A percentile compares a stretch with the other conserved stretches of the same genome.
Evolutionary conservation across 495 filamentous ascomycete genomes (phyloP).

Genomic region (Rusavskia elegans): DNA sequence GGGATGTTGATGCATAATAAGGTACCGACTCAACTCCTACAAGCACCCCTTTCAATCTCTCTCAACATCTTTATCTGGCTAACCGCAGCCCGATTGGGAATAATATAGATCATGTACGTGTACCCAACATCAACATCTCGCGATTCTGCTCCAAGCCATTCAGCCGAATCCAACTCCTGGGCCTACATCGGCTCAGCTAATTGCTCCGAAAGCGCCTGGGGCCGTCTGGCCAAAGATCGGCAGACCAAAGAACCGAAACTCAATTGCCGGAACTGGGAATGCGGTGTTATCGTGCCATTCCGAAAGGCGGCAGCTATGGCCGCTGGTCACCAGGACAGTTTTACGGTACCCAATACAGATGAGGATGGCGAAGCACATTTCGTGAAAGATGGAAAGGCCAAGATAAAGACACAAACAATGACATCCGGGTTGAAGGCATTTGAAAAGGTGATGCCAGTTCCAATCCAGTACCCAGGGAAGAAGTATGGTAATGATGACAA

Average conservation of each 20-base stretch:
- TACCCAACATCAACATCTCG: conserved; percentile 27
- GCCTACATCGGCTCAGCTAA: conserved; percentile 90
- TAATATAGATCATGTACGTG: conserved; percentile 45
- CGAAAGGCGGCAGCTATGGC: too few relatives aligned
- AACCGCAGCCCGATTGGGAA: not conserved
- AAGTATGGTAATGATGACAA: too few relatives aligned
- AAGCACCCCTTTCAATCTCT: too few relatives aligned
- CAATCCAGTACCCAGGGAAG: too few relatives aligned
- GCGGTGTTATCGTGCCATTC: conserved; percentile 61
- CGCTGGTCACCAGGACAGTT: too few relatives aligned
- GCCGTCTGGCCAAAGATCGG: conserved; percentile 53
- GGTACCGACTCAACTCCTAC: conserved; percentile 13
- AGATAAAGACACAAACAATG: too few relatives aligned
- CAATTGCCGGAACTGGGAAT: conserved; percentile 91
- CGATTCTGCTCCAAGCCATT: not conserved
- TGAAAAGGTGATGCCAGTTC: too few relatives aligned
- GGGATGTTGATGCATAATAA: conserved; percentile 85
- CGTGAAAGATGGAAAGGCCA: too few relatives aligned
- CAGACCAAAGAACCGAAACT: conserved; percentile 49
- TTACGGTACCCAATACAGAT: too few relatives aligned
- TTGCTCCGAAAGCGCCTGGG: conserved; percentile 85
- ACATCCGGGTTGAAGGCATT: too few relatives aligned
- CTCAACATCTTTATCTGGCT: not conserved
- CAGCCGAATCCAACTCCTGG: conserved; percentile 31
- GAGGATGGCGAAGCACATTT: too few relatives aligned